Base-by-base conservation (phyloP, 768 basidiomycete species). In the Amanita rimosa region DNA sequence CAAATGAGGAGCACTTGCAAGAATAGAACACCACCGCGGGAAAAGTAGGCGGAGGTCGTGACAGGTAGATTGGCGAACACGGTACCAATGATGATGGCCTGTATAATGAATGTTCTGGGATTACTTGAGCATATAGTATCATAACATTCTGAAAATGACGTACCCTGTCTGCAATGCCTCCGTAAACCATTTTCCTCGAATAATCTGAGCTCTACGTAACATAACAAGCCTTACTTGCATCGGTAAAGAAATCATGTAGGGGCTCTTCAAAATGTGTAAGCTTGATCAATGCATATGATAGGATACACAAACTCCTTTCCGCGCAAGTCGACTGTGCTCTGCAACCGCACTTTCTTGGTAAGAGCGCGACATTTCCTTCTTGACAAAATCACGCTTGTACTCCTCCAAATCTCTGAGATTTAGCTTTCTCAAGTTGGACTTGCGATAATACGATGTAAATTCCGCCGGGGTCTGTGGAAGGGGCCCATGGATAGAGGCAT, bases 1-100 rank as follows among this genome's bases (percentile, higher is more conserved):
- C 46, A 43, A 31, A 13, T n/a, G 37, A 2, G 16, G 33, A 5
- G 29, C 33, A 64, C 73, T 27, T 64, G 78, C 73, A 86, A 85
- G 70, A 83, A 87, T 22, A 89, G 62, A 11, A 83, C 68, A 67
- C 85, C 79, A 26, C 82, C 85, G 22, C 85, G 74, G 13, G 80
- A 78, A 64, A 83, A 86, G 60, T 78, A 79, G 16, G 74, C 78
- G 3, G 66, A 55, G 0, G 84, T 83, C 14, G 64, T 58, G 14
- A 76, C 67, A 2, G 71, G 67, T 37, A 80, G 63, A 5, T 68
- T 64, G 50, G 75, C 68, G 68, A 84, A 87, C 37, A 81, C 72
- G 0, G 79, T 80, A 6, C 83, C 82, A 46, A 80, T 67, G 54
- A 72, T 68, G 36, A 69, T 48, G 19, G 55, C 60, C 49, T 67